Percentiles rank a stretch among this genome's conserved stretches.
These are phyloP conservation scores for Azolla pinnata DNA, from an alignment of 75 land plant genomes.

Conservation along the genomic window DNA sequence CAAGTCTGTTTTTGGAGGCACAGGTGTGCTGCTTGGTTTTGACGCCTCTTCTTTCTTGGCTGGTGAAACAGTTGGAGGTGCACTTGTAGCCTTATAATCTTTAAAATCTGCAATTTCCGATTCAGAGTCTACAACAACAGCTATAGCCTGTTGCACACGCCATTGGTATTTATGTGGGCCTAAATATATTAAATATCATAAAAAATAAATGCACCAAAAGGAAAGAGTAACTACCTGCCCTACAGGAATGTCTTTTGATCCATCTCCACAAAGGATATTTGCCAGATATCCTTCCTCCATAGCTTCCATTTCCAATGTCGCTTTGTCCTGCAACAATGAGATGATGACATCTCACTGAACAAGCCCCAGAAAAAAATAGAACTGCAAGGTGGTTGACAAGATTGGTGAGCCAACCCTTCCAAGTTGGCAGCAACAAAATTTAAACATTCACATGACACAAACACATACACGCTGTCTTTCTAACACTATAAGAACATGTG, in stretches of 20 bases:
- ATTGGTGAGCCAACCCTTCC: no score
- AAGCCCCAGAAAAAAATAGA: no score
- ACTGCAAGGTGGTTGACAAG: no score
- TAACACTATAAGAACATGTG: no score
- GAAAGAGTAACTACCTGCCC: constrained; percentile 58
- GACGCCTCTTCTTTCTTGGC: constrained; percentile 25
- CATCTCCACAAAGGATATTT: constrained; percentile 74
- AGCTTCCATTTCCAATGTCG: constrained; percentile 94
- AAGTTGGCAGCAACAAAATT: no score
- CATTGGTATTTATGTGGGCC: no score
- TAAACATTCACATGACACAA: no score
- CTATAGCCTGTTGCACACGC: constrained; percentile 57
- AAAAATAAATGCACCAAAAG: neutral
- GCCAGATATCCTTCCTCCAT: constrained; percentile 98
- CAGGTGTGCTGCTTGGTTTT: constrained; percentile 26
- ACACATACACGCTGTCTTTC: no score
- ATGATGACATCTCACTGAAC: no score
- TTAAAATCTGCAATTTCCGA: constrained; percentile 65
- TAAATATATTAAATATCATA: no score
- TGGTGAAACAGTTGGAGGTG: constrained; percentile 19
- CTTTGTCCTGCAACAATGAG: constrained; percentile 98
- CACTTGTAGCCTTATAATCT: constrained; percentile 53
- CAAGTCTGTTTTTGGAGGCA: constrained; percentile 16
- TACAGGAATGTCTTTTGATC: constrained; percentile 83
- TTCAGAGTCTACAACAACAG: constrained; percentile 75